These are phyloP conservation scores for Calonectria hongkongensis DNA, from an alignment of 2,329 filamentous ascomycete species.

Conservation along the genomic window DNA sequence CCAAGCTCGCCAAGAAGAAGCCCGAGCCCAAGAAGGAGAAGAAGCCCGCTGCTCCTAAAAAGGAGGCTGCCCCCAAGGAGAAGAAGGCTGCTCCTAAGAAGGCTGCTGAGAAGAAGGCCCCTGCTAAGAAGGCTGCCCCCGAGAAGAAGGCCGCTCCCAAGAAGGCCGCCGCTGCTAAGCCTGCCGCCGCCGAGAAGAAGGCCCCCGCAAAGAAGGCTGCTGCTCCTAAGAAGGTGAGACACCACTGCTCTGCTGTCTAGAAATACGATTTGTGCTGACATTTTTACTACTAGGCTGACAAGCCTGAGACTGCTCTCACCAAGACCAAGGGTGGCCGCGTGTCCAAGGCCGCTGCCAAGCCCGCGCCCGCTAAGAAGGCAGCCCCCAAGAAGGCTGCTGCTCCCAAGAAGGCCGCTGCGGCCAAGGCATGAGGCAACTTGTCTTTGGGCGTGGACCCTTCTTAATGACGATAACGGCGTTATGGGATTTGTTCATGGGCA, in stretches of 20 bases:
- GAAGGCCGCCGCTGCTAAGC: slow-evolving; percentile 68
- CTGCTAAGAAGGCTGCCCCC: slow-evolving; percentile 55
- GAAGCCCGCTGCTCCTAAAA: slow-evolving; percentile 58
- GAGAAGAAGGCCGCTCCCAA: slow-evolving; percentile 61
- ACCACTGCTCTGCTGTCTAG: neutral
- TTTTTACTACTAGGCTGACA: slow-evolving; percentile 61
- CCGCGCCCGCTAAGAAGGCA: slow-evolving; percentile 65
- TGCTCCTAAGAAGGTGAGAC: slow-evolving; percentile 49
- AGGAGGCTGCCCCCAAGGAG: slow-evolving; percentile 58
- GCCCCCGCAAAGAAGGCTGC: slow-evolving; percentile 53
- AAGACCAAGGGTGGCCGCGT: slow-evolving; percentile 93
- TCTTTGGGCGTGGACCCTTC: slow-evolving; percentile 53
- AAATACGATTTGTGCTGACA: neutral
- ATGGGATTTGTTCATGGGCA: slow-evolving; percentile 55
- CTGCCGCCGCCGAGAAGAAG: slow-evolving; percentile 51
- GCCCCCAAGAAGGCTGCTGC: slow-evolving; percentile 65
- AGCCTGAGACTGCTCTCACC: slow-evolving; percentile 78
- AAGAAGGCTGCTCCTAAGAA: slow-evolving; percentile 58
- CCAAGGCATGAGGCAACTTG: slow-evolving; percentile 61
- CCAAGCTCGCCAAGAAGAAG: slow-evolving; percentile 92
- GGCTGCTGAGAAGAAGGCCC: slow-evolving; percentile 56
- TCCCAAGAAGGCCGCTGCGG: slow-evolving; percentile 68
- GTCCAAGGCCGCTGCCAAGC: slow-evolving; percentile 78
- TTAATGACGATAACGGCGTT: slow-evolving; percentile 64
- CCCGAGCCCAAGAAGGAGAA: slow-evolving; percentile 62